Base-by-base conservation (phyloP, 345 rosid genomes). In the Eucalyptus melliodora region DNA sequence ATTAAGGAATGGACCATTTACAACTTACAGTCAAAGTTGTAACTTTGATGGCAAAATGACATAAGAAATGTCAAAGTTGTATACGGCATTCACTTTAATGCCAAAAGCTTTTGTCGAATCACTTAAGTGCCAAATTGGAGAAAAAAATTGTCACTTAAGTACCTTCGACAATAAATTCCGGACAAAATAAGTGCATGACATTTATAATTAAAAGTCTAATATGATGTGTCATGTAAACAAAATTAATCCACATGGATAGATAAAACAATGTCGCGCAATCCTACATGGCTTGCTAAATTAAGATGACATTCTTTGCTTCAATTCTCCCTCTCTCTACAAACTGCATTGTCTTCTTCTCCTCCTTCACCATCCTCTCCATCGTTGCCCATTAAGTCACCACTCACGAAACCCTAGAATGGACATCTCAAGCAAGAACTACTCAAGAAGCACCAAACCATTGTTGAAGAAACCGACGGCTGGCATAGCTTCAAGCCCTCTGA, bases 21-120 rank as follows among this genome's bases (percentile, higher is more conserved):
- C 9, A 0, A 60, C 67, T 60, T 27, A 26, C 8, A 60, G 0
- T 60, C 69, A 60, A 60, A 60, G 69, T 60, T 13, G 27, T 56
- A 56, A 23, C 13, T 56, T 2, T 56, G 62, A 56, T 0, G 0
- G 30, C 12, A 56, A 21, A 56, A 56, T 1, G 27, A 4, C 12
- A 56, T 56, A 23, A 56, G 27, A 23, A 24, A 21, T 24, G 62
- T 23, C 3, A 4, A 56, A 56, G 30, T 56, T 24, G 27, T 24
- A 4, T 56, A 23, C 3, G 3, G 6, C 6, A 0, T 53, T 56
- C 12, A 60, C 15, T 60, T 60, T 60, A 60, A 26, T 60, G 16
- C 2, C 16, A 60, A 26, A 27, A 60, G 4, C 24, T 60, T 26
- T 60, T 11, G 3, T 60, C 4, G 0, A 26, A 60, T 60, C 4